Evolutionary conservation across 2,329 filamentous ascomycete species (phyloP).

Genomic region (Dactylonectria macrodidyma): DNA sequence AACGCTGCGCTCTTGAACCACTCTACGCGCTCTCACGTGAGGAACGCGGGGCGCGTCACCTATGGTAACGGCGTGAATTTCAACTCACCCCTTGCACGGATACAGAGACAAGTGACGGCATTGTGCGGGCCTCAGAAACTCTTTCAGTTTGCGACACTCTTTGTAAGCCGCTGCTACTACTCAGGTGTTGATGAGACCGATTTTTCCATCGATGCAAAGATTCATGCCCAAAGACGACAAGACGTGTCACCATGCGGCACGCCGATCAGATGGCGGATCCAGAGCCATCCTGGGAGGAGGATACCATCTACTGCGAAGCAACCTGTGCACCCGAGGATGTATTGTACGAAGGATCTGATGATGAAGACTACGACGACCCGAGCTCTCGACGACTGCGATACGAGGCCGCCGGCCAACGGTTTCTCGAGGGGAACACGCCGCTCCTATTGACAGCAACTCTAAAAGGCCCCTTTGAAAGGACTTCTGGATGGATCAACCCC

Average conservation of each 20-base stretch:
- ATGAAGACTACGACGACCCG: constrained; percentile 66
- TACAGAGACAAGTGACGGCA: constrained; percentile 21
- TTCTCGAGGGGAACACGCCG: constrained; percentile 69
- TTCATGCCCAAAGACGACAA: constrained; percentile 19
- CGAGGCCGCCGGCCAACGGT: constrained; percentile 72
- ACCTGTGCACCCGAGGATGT: constrained; percentile 61
- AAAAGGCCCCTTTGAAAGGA: constrained; percentile 71
- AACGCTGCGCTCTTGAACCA: constrained; percentile 23
- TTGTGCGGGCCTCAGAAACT: constrained; percentile 28
- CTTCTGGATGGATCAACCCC: constrained; percentile 52
- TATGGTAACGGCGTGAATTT: constrained; percentile 42
- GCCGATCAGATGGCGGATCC: constrained; percentile 29
- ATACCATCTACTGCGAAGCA: constrained; percentile 63
- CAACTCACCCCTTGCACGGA: constrained; percentile 19
- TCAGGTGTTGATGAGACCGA: constrained; percentile 15
- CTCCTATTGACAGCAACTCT: constrained; percentile 73
- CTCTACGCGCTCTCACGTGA: constrained; percentile 57
- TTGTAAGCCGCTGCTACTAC: background rate
- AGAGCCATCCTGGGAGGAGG: constrained; percentile 46
- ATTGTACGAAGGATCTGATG: constrained; percentile 70
- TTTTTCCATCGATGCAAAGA: constrained; percentile 30
- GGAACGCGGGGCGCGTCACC: constrained; percentile 49
- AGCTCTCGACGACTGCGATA: constrained; percentile 66
- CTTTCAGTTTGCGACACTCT: background rate
- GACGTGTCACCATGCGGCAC: constrained; percentile 31